Conservation (phyloP, 805 yeast species). For the Wickerhamomyces ciferrii region DNA sequence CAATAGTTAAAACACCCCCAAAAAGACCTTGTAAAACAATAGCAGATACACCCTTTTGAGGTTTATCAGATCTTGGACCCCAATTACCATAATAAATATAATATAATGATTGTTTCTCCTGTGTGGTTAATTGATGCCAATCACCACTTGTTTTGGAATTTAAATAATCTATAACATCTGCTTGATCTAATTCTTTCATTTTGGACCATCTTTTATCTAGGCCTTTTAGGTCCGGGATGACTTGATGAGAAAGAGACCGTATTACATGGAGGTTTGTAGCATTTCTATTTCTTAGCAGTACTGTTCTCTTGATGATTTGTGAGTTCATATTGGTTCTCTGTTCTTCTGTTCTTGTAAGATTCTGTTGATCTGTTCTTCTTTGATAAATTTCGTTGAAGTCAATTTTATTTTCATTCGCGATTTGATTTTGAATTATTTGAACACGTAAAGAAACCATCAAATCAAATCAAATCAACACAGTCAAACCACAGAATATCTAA, state of each 20-base stretch:
- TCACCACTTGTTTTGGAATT: slow-evolving; percentile 24
- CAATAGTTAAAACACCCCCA: slow-evolving; percentile 12
- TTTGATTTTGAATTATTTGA: neutral
- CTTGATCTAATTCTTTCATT: slow-evolving; percentile 25
- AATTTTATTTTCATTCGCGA: neutral
- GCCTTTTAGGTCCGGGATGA: slow-evolving; percentile 24
- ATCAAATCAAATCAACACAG: too few species aligned
- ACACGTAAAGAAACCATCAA: neutral
- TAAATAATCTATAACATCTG: slow-evolving; percentile 31
- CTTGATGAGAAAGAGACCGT: neutral
- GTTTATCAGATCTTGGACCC: slow-evolving; percentile 27
- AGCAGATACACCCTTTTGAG: slow-evolving; percentile 6
- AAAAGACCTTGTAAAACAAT: slow-evolving; percentile 12
- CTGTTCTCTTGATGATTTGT: too few species aligned
- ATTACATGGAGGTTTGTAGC: neutral
- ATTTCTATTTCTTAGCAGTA: neutral
- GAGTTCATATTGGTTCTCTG: too few species aligned
- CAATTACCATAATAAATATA: slow-evolving; percentile 31
- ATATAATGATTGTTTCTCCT: slow-evolving; percentile 27
- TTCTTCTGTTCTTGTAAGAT: too few species aligned
- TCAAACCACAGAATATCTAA: too few species aligned
- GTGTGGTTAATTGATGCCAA: slow-evolving; percentile 25
- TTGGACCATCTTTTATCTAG: slow-evolving; percentile 26
- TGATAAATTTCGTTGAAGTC: neutral
- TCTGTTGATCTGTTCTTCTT: too few species aligned